Evolutionary conservation across 345 rosid genomes (phyloP), one percentile per base, ranked within the genome.

Genomic region (Eucalyptus leucophloia): DNA sequence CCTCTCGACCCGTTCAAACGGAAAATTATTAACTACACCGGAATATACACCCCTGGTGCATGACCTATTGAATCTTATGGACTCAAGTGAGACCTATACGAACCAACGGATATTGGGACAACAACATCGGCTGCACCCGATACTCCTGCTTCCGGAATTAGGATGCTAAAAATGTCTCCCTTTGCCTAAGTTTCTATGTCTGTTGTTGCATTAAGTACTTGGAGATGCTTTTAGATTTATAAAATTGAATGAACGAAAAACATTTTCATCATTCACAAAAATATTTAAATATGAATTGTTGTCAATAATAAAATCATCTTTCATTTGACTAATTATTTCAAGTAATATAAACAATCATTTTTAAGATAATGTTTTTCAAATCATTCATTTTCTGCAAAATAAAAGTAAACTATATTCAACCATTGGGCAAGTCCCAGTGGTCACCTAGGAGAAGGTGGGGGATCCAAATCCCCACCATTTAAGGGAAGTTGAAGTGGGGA

Each of bases 401-500:
- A 23, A 56, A 56, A 24, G 1, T 56, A 0, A 0, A 4, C 7
- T 4, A 24, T 56, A 56, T 56, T 56, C 62, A 8, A 53, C 56
- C 23, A 51, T 18, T 1, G 23, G 2, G 56, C 24, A 53, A 1
- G 0, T 1, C 10, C 24, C 10, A 7, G 0, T 53, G 10, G 56
- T 1, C 5, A 53, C 2, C 4, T 0, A 1, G 56, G 0, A 0
- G 2, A 1, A 18, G 0, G 10, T 53, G 4, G 2, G 9, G 24
- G 5, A 19, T 53, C 19, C 0, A 4, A 53, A 53, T 53, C 5
- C 0, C 24, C 10, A 53, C 2, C 0, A 3, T 53, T 53, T 53
- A 0, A 53, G 56, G 0, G 0, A 19, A 53, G 56, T 53, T 53
- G 56, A 53, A 0, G 56, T 19, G 24, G 0, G 10, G 0, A 53